These are phyloP conservation scores for Limonium bicolor DNA, from an alignment of 148 eudicot species.

Conservation along the genomic window DNA sequence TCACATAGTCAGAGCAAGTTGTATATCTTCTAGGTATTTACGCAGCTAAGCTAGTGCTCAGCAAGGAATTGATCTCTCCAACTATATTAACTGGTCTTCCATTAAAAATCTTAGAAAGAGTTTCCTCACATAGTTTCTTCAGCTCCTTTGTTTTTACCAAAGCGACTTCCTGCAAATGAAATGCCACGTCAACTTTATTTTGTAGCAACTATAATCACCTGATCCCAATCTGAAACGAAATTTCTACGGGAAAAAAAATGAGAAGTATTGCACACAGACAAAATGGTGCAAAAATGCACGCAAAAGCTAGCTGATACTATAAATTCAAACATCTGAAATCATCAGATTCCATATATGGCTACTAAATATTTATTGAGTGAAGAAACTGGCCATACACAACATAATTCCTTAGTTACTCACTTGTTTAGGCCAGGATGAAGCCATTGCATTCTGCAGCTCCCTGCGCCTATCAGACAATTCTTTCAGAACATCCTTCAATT, in stretches of 20 bases:
- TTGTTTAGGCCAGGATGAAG: slow-evolving; percentile 96
- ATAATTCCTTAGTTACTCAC: slow-evolving; percentile 27
- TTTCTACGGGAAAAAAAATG: background rate
- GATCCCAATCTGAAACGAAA: background rate
- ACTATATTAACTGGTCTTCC: slow-evolving; percentile 89
- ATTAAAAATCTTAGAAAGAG: slow-evolving; percentile 75
- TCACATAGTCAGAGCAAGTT: too few relatives aligned
- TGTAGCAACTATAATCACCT: too few relatives aligned
- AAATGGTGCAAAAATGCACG: background rate
- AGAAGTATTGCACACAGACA: background rate
- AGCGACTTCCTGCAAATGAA: slow-evolving; percentile 68
- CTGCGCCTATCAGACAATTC: slow-evolving; percentile 73
- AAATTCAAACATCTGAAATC: background rate
- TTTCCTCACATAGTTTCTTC: slow-evolving; percentile 80
- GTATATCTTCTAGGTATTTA: too few relatives aligned
- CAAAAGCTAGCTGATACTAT: background rate
- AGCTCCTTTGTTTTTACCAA: slow-evolving; percentile 63
- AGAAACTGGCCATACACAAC: background rate
- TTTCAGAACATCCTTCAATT: slow-evolving; percentile 72
- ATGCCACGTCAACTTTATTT: background rate
- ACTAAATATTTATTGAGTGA: background rate
- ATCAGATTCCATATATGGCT: background rate
- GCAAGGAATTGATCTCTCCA: slow-evolving; percentile 63
- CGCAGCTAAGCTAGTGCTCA: slow-evolving; percentile 25
- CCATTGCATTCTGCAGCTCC: slow-evolving; percentile 83